Evolutionary conservation across 2,329 filamentous ascomycete genomes (phyloP).

Genomic region (Colletotrichum agaves): DNA sequence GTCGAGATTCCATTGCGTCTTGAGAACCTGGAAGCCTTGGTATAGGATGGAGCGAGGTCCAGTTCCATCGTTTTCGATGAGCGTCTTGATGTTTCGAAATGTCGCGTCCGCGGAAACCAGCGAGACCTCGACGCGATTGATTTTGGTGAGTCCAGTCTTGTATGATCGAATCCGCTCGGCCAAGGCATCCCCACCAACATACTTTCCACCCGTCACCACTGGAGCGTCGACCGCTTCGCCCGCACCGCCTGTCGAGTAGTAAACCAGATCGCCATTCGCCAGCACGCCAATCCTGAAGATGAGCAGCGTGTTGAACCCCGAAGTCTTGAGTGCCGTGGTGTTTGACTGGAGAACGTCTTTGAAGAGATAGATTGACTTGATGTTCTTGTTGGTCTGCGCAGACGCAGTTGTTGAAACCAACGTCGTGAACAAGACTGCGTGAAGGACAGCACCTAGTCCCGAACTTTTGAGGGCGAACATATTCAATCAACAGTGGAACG

Average conservation of each 20-base stretch:
- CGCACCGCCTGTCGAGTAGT: slow-evolving; percentile 55
- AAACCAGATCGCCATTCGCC: slow-evolving; percentile 55
- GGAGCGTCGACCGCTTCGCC: slow-evolving; percentile 50
- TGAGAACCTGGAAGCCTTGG: slow-evolving; percentile 53
- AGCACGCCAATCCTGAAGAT: slow-evolving; percentile 57
- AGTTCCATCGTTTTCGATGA: slow-evolving; percentile 49
- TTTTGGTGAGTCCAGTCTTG: slow-evolving; percentile 48
- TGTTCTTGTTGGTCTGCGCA: not conserved
- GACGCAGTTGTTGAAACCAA: not conserved
- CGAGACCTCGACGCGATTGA: slow-evolving; percentile 54
- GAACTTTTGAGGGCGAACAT: too few species aligned
- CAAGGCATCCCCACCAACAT: slow-evolving; percentile 60
- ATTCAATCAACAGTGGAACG: too few species aligned
- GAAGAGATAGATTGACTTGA: slow-evolving; percentile 49
- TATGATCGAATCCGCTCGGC: slow-evolving; percentile 54
- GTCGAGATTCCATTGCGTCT: slow-evolving; percentile 54
- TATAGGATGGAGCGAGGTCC: slow-evolving; percentile 48
- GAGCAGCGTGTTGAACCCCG: slow-evolving; percentile 55
- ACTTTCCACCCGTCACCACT: slow-evolving; percentile 47
- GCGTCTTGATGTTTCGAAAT: slow-evolving; percentile 47
- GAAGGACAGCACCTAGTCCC: not conserved
- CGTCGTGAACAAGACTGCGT: not conserved
- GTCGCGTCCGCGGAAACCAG: slow-evolving; percentile 51
- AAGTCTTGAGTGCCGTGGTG: slow-evolving; percentile 52
- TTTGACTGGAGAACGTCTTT: slow-evolving; percentile 58